phyloP scores from a whole-genome alignment of 2,329 filamentous ascomycete species.

The Cryphonectria carpinicola region DNA sequence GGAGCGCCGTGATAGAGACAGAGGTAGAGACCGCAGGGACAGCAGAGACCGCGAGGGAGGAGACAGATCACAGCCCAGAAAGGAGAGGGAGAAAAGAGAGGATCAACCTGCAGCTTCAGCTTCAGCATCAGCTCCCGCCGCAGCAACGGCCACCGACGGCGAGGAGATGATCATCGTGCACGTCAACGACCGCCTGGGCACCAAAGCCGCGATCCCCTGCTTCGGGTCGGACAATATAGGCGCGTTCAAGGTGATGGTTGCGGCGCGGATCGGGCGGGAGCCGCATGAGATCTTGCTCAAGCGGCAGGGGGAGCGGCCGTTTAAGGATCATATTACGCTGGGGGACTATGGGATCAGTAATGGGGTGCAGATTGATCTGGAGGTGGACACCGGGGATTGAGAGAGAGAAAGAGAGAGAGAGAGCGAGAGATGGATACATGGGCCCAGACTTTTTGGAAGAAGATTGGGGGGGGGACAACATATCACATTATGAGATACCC shows the following conservation, averaged over 20 bases:
- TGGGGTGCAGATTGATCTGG: slow-evolving; percentile 72
- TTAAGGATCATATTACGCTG: slow-evolving; percentile 86
- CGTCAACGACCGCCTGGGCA: slow-evolving; percentile 93
- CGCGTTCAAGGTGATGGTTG: slow-evolving; percentile 89
- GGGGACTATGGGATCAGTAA: slow-evolving; percentile 95
- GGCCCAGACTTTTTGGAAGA: background rate
- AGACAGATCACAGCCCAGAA: slow-evolving; percentile 28
- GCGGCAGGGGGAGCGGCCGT: slow-evolving; percentile 88
- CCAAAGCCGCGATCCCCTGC: slow-evolving; percentile 93
- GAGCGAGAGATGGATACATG: no score
- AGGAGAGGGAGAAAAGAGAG: slow-evolving; percentile 39
- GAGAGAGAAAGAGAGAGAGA: background rate
- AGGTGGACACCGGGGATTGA: slow-evolving; percentile 65
- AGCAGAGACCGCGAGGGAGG: slow-evolving; percentile 36
- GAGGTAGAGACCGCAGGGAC: slow-evolving; percentile 16
- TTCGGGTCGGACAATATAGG: slow-evolving; percentile 81
- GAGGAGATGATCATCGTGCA: slow-evolving; percentile 94
- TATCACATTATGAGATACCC: slow-evolving; percentile 7
- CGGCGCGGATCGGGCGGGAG: slow-evolving; percentile 83
- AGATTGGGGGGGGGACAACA: background rate
- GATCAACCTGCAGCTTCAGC: slow-evolving; percentile 36
- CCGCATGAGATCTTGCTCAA: slow-evolving; percentile 91
- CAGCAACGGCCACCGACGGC: slow-evolving; percentile 33
- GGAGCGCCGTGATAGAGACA: slow-evolving; percentile 25
- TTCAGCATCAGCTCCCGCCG: slow-evolving; percentile 30